Percentiles rank a stretch among this genome's conserved stretches.
Conservation (phyloP, 805 yeast genomes). For the Peterozyma toletana region DNA sequence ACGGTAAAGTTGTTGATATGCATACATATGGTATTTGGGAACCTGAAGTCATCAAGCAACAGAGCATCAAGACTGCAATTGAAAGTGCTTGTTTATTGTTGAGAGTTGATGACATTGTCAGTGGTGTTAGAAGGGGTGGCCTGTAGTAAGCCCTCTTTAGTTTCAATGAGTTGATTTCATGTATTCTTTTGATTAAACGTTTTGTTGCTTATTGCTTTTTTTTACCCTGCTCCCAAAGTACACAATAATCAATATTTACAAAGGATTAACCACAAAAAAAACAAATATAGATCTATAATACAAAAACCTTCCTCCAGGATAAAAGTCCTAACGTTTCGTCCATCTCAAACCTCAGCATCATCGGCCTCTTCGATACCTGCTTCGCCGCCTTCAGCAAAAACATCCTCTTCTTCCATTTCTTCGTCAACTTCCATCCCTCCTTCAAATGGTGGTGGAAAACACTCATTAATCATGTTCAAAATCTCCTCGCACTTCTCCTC, state of each 20-base stretch:
- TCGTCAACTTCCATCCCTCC: constrained; percentile 20
- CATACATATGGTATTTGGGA: constrained; percentile 96
- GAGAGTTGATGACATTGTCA: constrained; percentile 96
- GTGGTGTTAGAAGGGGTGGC: constrained; percentile 72
- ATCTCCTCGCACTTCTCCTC: constrained; percentile 59
- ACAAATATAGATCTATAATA: not conserved
- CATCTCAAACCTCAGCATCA: not conserved
- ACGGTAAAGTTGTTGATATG: constrained; percentile 94
- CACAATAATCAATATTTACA: too few relatives aligned
- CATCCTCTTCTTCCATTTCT: constrained; percentile 11
- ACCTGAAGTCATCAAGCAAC: constrained; percentile 97
- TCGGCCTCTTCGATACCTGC: not conserved
- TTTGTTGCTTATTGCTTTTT: not conserved
- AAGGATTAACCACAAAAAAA: not conserved
- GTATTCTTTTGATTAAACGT: not conserved
- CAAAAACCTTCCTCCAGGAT: not conserved
- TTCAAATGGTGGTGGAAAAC: constrained; percentile 34
- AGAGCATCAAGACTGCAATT: constrained; percentile 94
- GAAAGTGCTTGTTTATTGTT: constrained; percentile 93
- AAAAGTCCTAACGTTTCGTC: not conserved
- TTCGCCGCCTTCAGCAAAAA: constrained; percentile 4
- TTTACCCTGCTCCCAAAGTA: not conserved
- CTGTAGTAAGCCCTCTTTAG: not conserved
- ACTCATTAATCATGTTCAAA: constrained; percentile 43
- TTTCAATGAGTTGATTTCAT: not conserved